Conservation (phyloP, 306 rosid species). For the Sechiopsis laciniata region DNA sequence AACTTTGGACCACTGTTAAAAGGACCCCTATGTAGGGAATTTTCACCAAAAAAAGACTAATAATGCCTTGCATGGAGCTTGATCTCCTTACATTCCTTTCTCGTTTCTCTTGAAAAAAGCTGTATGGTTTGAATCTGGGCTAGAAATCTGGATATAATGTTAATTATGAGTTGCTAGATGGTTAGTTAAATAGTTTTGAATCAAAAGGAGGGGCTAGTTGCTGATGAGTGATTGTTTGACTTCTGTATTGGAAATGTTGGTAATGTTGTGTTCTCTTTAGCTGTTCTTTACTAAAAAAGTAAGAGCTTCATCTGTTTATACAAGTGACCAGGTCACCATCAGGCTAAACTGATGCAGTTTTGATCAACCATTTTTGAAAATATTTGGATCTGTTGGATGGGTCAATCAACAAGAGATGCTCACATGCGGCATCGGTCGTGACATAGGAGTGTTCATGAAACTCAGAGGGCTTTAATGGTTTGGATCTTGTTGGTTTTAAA, state of each 20-base stretch:
- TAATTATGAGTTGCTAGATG: background rate
- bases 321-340: background rate
- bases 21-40: background rate
- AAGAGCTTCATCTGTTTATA: background rate
- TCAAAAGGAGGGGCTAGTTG: background rate
- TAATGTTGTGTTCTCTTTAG: background rate
- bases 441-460: no score
- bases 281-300: background rate
- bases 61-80: background rate
- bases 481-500: background rate
- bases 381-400: background rate
- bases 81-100: background rate
- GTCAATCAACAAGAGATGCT: background rate
- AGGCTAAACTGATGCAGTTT: background rate
- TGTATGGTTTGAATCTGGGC: background rate
- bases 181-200: background rate
- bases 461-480: background rate
- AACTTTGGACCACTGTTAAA: background rate
- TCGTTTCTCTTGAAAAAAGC: background rate
- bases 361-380: background rate
- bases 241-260: background rate
- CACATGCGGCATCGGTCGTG: background rate
- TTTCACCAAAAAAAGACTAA: background rate
- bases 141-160: background rate
- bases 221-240: background rate